Base-by-base conservation (phyloP, 129 eudicot genomes). In the Chrysanthemum seticuspe region DNA sequence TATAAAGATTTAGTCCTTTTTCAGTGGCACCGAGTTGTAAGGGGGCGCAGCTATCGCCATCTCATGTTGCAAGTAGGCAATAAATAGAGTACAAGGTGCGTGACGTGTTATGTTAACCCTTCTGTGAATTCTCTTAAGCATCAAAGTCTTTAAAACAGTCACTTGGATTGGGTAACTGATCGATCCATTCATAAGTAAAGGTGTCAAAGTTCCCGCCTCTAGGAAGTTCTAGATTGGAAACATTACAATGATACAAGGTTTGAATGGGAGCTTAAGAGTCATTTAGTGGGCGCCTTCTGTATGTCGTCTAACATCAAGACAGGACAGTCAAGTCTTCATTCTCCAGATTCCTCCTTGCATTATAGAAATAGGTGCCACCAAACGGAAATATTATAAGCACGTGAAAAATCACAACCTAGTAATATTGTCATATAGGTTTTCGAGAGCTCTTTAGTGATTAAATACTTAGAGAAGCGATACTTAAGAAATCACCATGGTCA, bases 31-130 rank as follows among this genome's bases (percentile, higher is more conserved):
- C 89, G 98, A 48, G 64, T 66, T 60, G 66, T 87, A 50, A 87
- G 98, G 58, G 97, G 98, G 29, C 97, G 97, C 74, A 82, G 88
- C 83, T 94, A 94, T 84, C 96, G 96, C 19, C 98, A 94, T 79
- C 81, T 90, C 78, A 83, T 94, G 97, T 70, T 84, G 78, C 84
- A 94, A 80, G 65, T 82, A 21, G 97, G 97, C 77, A 77, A 87
- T 71, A 86, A 90, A 62, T 87, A 84, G 84, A 67, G 68, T 27
- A 55, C 64, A 52, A 70, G 83, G 87, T 83, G 70, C 6, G 73
- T 82, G 66, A 68, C 5, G 16, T 48, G 71, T 76, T 58, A 15
- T 2, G 31, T 80, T 3, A 14, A 60, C 29, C 23, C 40, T 59
- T 3, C 11, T 31, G n/a, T 60, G 65, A 60, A 9, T 23, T 60